Conservation (phyloP, 805 yeast species). For the Peterozyma toletana region DNA sequence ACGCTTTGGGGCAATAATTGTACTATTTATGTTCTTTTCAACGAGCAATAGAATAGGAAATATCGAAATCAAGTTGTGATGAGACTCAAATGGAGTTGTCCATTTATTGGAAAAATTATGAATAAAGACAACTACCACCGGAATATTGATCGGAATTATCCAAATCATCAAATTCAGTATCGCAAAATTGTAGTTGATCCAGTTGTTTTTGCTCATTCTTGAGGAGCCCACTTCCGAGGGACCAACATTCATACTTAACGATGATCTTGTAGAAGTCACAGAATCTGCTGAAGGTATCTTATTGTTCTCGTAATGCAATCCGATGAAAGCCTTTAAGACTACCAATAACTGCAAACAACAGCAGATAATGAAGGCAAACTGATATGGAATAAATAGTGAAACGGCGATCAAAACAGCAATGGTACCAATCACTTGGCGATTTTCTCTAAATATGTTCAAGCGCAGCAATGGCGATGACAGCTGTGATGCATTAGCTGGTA, state of each 20-base stretch:
- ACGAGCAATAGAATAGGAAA: constrained; percentile 61
- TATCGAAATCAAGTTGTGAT: constrained; percentile 75
- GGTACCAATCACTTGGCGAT: constrained; percentile 25
- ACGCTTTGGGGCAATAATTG: constrained; percentile 32
- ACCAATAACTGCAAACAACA: constrained; percentile 51
- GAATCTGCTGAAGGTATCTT: not conserved
- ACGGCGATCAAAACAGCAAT: constrained; percentile 36
- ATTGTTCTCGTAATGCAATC: not conserved
- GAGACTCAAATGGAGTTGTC: constrained; percentile 81
- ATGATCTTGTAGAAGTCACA: not conserved
- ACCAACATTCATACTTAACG: constrained; percentile 3
- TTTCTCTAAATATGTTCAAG: constrained; percentile 13
- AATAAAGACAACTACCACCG: constrained; percentile 72
- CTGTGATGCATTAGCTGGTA: not conserved
- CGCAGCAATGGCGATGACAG: not conserved
- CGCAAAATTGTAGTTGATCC: constrained; percentile 56
- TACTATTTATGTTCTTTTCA: constrained; percentile 45
- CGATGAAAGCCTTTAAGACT: constrained; percentile 28
- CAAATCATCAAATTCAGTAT: constrained; percentile 64
- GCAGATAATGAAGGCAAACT: constrained; percentile 62
- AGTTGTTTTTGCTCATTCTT: constrained; percentile 14
- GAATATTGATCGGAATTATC: constrained; percentile 73
- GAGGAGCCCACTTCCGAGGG: not conserved
- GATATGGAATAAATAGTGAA: constrained; percentile 69
- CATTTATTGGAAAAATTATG: constrained; percentile 73